phyloP scores from a whole-genome alignment of 78 protist genomes.

The Creolimax fragrantissima region DNA sequence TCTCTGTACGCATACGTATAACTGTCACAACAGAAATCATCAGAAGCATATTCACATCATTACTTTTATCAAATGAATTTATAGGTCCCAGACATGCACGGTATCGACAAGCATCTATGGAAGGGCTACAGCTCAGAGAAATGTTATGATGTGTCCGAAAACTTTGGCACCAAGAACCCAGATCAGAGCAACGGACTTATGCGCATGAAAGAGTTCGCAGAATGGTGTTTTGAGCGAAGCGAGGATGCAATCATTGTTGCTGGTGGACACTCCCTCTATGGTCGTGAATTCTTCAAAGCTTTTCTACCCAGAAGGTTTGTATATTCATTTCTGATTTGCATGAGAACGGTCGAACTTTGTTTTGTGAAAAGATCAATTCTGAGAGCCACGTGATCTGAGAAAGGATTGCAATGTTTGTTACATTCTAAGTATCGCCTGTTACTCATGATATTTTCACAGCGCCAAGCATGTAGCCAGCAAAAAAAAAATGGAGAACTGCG shows the following conservation, averaged over 20 bases:
- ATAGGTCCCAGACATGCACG: background rate
- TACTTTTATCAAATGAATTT: too few species aligned
- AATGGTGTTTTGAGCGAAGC: slow-evolving; percentile 7
- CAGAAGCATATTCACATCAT: too few species aligned
- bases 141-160: background rate
- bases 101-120: background rate
- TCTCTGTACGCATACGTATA: too few species aligned
- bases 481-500: background rate
- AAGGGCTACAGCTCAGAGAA: background rate
- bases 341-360: too few species aligned
- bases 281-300: background rate
- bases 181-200: background rate
- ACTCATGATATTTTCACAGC: too few species aligned
- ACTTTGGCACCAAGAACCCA: background rate
- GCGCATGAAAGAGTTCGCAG: background rate
- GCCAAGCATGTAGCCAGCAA: background rate
- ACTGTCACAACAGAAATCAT: too few species aligned
- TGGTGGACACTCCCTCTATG: slow-evolving; percentile 31
- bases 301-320: background rate
- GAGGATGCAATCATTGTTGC: slow-evolving; percentile 11
- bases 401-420: too few species aligned
- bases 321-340: too few species aligned
- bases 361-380: too few species aligned
- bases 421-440: too few species aligned
- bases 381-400: too few species aligned